phyloP scores from a whole-genome alignment of 257 asterid species.

The Ehretia macrophylla region DNA sequence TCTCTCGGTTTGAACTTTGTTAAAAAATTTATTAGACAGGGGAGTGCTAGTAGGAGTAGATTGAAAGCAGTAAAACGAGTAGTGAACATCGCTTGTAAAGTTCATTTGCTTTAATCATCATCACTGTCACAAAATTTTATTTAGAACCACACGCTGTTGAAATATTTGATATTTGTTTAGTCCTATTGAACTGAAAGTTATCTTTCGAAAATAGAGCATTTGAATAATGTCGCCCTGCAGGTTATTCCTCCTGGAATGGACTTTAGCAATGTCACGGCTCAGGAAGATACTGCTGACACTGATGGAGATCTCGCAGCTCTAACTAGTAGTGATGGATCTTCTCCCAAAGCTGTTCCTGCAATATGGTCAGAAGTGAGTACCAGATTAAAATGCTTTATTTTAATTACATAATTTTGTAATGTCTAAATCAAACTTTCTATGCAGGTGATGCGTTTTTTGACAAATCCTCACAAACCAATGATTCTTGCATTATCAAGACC shows the following conservation, averaged over 20 bases:
- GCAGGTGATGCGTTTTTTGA: constrained; percentile 75
- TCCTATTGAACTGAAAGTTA: too few relatives aligned
- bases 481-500: constrained; percentile 83
- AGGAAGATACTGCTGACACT: constrained; percentile 54
- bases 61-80: too few relatives aligned
- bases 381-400: background rate
- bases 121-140: too few relatives aligned
- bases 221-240: constrained; percentile 13
- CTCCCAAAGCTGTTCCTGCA: constrained; percentile 67
- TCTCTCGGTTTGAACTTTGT: too few relatives aligned
- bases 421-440: constrained; percentile 3
- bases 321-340: constrained; percentile 47
- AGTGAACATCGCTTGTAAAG: too few relatives aligned
- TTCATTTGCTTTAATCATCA: too few relatives aligned
- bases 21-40: too few relatives aligned
- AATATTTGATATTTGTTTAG: too few relatives aligned
- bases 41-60: too few relatives aligned
- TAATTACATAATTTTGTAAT: background rate
- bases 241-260: constrained; percentile 95
- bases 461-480: constrained; percentile 91
- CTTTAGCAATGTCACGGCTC: constrained; percentile 64
- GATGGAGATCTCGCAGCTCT: constrained; percentile 57
- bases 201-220: too few relatives aligned
- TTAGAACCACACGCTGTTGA: too few relatives aligned
- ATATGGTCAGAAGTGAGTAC: constrained; percentile 75